Percentiles rank a stretch among this genome's conserved stretches.
Evolutionary conservation across 768 basidiomycete genomes (phyloP).

Genomic region (Amanita phalloides): DNA sequence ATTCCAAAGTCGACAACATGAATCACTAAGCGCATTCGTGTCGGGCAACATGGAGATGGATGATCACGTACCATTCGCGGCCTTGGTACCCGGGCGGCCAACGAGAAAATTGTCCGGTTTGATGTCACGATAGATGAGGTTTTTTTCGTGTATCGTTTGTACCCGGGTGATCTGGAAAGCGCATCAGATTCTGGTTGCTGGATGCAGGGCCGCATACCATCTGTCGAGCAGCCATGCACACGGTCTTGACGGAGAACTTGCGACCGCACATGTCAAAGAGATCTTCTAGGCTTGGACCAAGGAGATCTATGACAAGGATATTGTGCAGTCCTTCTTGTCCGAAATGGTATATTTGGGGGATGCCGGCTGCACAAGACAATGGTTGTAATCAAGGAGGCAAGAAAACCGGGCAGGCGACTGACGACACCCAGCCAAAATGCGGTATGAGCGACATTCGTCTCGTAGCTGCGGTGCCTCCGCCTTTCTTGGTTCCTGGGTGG

Average conservation of each 20-base stretch:
- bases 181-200: slow-evolving; percentile 4
- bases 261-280: slow-evolving; percentile 98
- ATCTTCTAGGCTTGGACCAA: slow-evolving; percentile 95
- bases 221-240: slow-evolving; percentile 97
- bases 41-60: neutral
- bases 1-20: slow-evolving; percentile 99
- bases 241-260: slow-evolving; percentile 96
- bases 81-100: slow-evolving; percentile 88
- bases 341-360: slow-evolving; percentile 99
- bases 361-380: slow-evolving; percentile 55
- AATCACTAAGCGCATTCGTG: slow-evolving; percentile 39
- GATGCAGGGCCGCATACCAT: slow-evolving; percentile 47
- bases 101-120: slow-evolving; percentile 99
- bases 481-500: slow-evolving; percentile 72
- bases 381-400: slow-evolving; percentile 10
- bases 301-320: slow-evolving; percentile 94
- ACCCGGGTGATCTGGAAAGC: slow-evolving; percentile 72
- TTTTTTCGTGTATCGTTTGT: slow-evolving; percentile 98
- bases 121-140: slow-evolving; percentile 98
- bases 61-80: slow-evolving; percentile 54
- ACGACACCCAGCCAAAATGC: slow-evolving; percentile 86
- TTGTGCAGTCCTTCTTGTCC: slow-evolving; percentile 98
- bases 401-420: slow-evolving; percentile 23
- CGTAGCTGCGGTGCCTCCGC: slow-evolving; percentile 96
- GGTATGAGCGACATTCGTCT: slow-evolving; percentile 97